Conservation (phyloP, 2,329 filamentous ascomycete genomes). For the Exophiala dermatitidis region DNA sequence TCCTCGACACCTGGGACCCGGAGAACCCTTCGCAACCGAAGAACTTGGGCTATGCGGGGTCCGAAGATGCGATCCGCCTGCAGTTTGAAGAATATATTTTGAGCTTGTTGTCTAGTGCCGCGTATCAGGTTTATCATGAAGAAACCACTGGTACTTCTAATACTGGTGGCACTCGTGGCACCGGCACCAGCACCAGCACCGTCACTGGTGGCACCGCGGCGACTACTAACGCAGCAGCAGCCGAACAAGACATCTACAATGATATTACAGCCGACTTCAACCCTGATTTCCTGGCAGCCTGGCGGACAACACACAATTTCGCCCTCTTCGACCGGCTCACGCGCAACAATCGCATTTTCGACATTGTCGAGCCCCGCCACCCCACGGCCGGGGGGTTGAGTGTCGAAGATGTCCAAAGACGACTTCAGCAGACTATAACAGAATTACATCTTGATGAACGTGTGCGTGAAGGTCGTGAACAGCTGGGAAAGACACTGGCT, state of each 20-base stretch:
- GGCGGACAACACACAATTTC: slow-evolving; percentile 85
- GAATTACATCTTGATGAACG: slow-evolving; percentile 90
- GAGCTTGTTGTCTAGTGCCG: slow-evolving; percentile 77
- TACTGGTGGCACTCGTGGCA: too few species aligned
- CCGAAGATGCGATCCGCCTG: slow-evolving; percentile 92
- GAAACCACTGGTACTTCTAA: slow-evolving; percentile 17
- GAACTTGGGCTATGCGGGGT: slow-evolving; percentile 88
- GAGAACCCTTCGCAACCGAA: slow-evolving; percentile 82
- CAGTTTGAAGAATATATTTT: slow-evolving; percentile 97
- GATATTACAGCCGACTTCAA: slow-evolving; percentile 59
- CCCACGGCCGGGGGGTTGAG: slow-evolving; percentile 87
- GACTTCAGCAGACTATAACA: slow-evolving; percentile 83
- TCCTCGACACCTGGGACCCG: slow-evolving; percentile 96
- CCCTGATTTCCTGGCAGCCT: slow-evolving; percentile 75
- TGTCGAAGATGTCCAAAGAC: slow-evolving; percentile 87
- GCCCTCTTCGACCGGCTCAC: slow-evolving; percentile 74
- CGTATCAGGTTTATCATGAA: slow-evolving; percentile 57
- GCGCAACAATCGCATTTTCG: slow-evolving; percentile 71
- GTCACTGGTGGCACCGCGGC: too few species aligned
- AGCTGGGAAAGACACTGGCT: slow-evolving; percentile 76
- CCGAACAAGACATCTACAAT: slow-evolving; percentile 61
- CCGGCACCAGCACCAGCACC: too few species aligned
- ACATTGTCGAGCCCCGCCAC: slow-evolving; percentile 86
- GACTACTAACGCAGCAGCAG: slow-evolving; percentile 1
- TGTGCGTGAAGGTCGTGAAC: slow-evolving; percentile 74